Evolutionary conservation across 495 filamentous ascomycete genomes (phyloP), one percentile per base, ranked within the genome.

Genomic region (Stereocaulon alpinum): DNA sequence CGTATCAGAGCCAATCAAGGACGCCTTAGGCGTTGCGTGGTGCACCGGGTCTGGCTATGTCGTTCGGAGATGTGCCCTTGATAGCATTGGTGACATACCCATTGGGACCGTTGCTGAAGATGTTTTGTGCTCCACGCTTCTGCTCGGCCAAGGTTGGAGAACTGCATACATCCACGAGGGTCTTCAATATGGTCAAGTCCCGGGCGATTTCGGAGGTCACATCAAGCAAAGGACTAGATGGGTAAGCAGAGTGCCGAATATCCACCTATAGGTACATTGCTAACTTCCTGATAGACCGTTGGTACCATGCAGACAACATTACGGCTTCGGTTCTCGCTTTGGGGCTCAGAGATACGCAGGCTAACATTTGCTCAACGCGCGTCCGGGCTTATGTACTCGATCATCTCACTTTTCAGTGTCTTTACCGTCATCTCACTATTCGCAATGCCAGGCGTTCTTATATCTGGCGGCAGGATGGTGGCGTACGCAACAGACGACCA

Each of bases 1-100:
- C 64, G 72, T 77, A n/a, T 73, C 73, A 52, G 76, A 80, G 58
- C 72, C 71, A n/a, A 74, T 77, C 51, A 80, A 79, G 62, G 76
- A 81, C 64, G 69, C 72, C 7, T 67, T 77, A 40, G 70, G 69
- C 37, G 71, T 67, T 30, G 76, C 76, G 30, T 78, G 76, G 78
- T 78, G 77, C 59, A 78, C 77, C 24, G 79, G 79, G 10, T 80
- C 77, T 24, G 79, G 79, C 32, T 81, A 76, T 55, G 67, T 77
- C 17, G 65, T 76, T 48, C 73, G 78, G 6, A 73, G 77, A 20
- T 66, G 66, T 40, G 77, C 78, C 18, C 67, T 82, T 15, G 71
- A 79, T 47, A 67, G 71, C 32, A 80, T 81, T 50, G 78, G 77
- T 47, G 73, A 75, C 32, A 80, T 77, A 62, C 78, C 79, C 6